A percentile compares a stretch with the other conserved stretches of the same genome.
phyloP scores from a whole-genome alignment of 2,329 filamentous ascomycete genomes.

The Phialophora chinensis region DNA sequence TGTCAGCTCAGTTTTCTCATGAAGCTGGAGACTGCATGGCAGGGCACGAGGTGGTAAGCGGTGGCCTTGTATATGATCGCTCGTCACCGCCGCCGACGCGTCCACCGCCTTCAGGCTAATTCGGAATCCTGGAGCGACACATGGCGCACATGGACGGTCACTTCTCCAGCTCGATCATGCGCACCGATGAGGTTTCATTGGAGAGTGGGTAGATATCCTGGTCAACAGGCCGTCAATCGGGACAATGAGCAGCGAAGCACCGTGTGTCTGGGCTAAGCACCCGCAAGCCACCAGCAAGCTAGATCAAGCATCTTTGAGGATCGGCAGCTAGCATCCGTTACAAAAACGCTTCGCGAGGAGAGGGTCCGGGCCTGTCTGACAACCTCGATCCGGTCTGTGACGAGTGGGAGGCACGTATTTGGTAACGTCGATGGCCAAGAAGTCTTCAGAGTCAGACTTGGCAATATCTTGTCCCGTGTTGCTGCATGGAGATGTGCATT shows the following conservation, averaged over 20 bases:
- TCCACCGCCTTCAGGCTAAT: constrained; percentile 30
- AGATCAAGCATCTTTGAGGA: constrained; percentile 25
- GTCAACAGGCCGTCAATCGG: constrained; percentile 12
- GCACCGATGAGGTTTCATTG: constrained; percentile 18
- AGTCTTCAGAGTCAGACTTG: constrained; percentile 2
- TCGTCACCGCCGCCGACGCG: not conserved
- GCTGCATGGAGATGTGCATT: not conserved
- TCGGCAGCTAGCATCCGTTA: constrained; percentile 32
- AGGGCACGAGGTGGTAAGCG: constrained; percentile 1
- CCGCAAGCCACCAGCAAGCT: constrained; percentile 13
- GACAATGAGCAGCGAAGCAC: constrained; percentile 22
- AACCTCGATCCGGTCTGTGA: not conserved
- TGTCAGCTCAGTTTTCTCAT: not conserved
- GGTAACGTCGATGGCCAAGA: not conserved
- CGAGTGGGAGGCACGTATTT: not conserved
- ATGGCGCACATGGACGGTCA: constrained; percentile 12
- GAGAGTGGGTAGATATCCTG: constrained; percentile 15
- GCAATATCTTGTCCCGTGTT: not conserved
- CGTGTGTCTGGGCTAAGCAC: constrained; percentile 12
- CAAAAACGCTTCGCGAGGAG: constrained; percentile 13
- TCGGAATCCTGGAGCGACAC: constrained; percentile 16
- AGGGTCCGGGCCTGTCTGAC: constrained; percentile 16
- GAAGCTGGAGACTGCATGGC: constrained; percentile 6
- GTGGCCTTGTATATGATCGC: constrained; percentile 5
- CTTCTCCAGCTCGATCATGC: constrained; percentile 13